Base-by-base conservation (phyloP, 192 early-diverging fungal species). In the Rhizoclosmatium sp. region DNA sequence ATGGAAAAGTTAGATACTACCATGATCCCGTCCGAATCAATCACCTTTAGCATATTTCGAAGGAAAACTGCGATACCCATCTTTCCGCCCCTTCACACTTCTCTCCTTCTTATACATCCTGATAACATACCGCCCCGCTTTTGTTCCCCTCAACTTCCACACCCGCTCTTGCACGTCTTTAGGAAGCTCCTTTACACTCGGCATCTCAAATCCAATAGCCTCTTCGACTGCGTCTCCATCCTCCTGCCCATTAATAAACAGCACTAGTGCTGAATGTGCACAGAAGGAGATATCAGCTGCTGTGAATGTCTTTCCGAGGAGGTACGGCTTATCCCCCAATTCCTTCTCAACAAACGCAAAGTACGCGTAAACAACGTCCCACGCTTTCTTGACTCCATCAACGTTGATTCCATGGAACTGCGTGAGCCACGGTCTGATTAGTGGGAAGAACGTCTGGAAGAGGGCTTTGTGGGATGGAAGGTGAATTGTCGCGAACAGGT, bases 271-370 rank as follows among this genome's bases (percentile, higher is more conserved):
- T 7, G 79, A 73, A 69, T 85, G 84, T 7, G 82, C 45, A 14
- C 80, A 76, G 59, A 87, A 87, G 10, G 69, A 31, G 47, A 87
- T 83, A 74, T 87, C 86, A n/a, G 84, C 86, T n/a, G 82, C 82
- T 12, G 86, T 85, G 47, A 87, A 68, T 46, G 67, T 68, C 21
- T 47, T 14, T 5, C 74, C 82, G 64, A 59, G 45, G 5, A 87
- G 31, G 79, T 78, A 87, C 2, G 61, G 39, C 44, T 54, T 46
- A 9, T 23, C 59, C 16, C 21, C 66, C 3, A 86, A 60, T 42
- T 73, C 41, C 12, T 44, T 49, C 4, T 66, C 78, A 40, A 84
- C 81, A 46, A 3, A 31, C 9, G 41, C 70, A 65, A 78, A 86
- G 3, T 76, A 59, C 42, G 69, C 62, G 31, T 77, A 23, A 4